Conservation (phyloP, 2,329 filamentous ascomycete species). For the Penicillium oxalicum region DNA sequence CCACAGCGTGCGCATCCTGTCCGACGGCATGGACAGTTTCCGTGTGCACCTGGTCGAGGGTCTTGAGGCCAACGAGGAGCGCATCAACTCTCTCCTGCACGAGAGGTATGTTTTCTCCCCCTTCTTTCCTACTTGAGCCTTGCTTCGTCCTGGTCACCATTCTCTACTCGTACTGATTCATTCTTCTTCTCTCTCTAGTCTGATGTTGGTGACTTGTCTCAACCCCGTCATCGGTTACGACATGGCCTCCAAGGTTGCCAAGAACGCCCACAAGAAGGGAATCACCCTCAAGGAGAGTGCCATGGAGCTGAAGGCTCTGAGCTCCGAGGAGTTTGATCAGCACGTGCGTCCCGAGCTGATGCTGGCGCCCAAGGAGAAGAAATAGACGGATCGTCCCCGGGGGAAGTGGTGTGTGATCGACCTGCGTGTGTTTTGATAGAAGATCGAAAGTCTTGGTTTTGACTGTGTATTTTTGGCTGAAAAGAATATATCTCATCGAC, state of each 20-base stretch:
- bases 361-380: constrained; percentile 72
- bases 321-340: constrained; percentile 80
- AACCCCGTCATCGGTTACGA: constrained; percentile 98
- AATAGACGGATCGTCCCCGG: constrained; percentile 33
- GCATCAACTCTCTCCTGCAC: constrained; percentile 83
- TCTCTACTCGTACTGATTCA: constrained; percentile 15
- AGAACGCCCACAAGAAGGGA: constrained; percentile 99
- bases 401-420: constrained; percentile 2
- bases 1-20: constrained; percentile 80
- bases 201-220: constrained; percentile 97
- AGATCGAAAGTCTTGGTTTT: constrained; percentile 4
- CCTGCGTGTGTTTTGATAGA: constrained; percentile 19
- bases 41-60: constrained; percentile 87
- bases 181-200: constrained; percentile 45
- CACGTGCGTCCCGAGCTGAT: constrained; percentile 92
- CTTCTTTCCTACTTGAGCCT: background rate
- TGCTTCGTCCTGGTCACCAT: background rate
- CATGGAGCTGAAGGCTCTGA: constrained; percentile 85
- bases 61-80: constrained; percentile 86
- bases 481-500: constrained; percentile 4
- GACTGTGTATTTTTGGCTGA: constrained; percentile 18
- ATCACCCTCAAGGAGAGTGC: constrained; percentile 88
- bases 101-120: constrained; percentile 63
- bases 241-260: constrained; percentile 93
- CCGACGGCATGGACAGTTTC: constrained; percentile 91